Percentiles rank a stretch among this genome's conserved stretches.
These are phyloP conservation scores for Phyllosticta paracitricarpa DNA, from an alignment of 2,329 filamentous ascomycete genomes.

Conservation along the genomic window DNA sequence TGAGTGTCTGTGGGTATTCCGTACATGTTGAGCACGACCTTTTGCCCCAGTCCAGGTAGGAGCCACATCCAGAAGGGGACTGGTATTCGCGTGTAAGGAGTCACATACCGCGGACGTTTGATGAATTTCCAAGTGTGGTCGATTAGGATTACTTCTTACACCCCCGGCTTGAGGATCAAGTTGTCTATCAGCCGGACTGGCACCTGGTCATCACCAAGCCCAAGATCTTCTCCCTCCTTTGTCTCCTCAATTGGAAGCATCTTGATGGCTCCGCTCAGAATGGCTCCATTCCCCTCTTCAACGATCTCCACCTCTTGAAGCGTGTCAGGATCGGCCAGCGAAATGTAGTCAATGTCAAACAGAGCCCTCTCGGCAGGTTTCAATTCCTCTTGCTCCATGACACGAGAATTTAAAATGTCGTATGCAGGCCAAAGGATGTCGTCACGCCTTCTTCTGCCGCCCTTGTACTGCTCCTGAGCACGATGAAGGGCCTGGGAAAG, in stretches of 20 bases:
- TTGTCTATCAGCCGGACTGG: constrained; percentile 89
- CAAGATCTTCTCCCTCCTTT: constrained; percentile 57
- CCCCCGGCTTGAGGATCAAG: constrained; percentile 48
- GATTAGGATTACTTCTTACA: not conserved
- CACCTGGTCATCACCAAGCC: constrained; percentile 62
- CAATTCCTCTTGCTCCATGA: constrained; percentile 53
- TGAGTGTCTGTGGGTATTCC: not conserved
- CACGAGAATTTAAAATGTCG: constrained; percentile 44
- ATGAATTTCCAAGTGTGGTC: not conserved
- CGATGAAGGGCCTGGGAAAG: constrained; percentile 59
- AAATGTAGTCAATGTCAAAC: constrained; percentile 88
- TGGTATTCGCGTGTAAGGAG: no score
- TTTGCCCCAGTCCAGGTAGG: not conserved
- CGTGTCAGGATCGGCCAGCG: constrained; percentile 73
- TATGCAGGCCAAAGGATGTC: constrained; percentile 65
- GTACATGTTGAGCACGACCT: not conserved
- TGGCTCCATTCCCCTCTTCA: constrained; percentile 60
- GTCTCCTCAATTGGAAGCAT: constrained; percentile 73
- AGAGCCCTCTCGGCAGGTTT: constrained; percentile 50
- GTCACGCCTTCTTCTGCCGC: constrained; percentile 45
- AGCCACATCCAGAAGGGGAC: not conserved
- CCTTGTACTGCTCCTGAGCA: constrained; percentile 57
- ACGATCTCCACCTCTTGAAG: constrained; percentile 68
- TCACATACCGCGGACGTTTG: not conserved
- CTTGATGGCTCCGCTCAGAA: constrained; percentile 83